Base-by-base conservation (phyloP, 805 yeast genomes). In the Saccharomycopsis amapae region DNA sequence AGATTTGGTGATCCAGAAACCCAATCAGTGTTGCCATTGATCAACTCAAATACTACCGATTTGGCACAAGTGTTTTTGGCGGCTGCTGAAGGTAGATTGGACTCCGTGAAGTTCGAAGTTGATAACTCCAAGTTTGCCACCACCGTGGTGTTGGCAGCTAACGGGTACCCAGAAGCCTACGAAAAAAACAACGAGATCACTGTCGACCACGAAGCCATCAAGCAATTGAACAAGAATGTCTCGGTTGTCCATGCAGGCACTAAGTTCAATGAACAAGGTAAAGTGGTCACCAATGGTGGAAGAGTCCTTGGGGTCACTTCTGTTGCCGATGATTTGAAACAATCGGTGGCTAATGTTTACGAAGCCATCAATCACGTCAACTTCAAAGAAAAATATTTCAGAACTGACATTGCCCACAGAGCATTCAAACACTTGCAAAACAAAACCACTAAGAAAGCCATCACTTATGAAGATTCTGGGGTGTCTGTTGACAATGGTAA, bases 1-100 rank as follows among this genome's bases (percentile, higher is more conserved):
- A 81, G 99, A 67, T 94, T 93, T 56, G 99, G 99, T 53, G 99
- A 93, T 64, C 99, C 99, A 55, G 99, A 93, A 68, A 93, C 97
- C 30, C 98, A 93, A 70, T 85, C 97, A 2, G 95, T 93, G 20
- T 70, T 93, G 59, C 96, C 97, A 18, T 72, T 93, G 59, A 69
- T 93, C 53, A 69, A 85, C 39, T 76, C 78, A 35, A 83, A 80
- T 45, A 50, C 22, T 12, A 81, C 96, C n/a, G 99, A 93, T 65
- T 73, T 93, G 59, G 93, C 96, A 39, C 87, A 89, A 64, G 79
- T 93, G 39, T 78, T 94, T 76, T 66, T 90, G 45, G 98, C 97
- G 38, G 82, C 95, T 54, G 95, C 93, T 38, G 96, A 90, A 63
- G 95, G 84, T 65, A 76, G 97, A 64, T 75, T 93, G 54, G 99